Evolutionary conservation across 2,329 filamentous ascomycete genomes (phyloP).

Genomic region (Sporothrix inflata): DNA sequence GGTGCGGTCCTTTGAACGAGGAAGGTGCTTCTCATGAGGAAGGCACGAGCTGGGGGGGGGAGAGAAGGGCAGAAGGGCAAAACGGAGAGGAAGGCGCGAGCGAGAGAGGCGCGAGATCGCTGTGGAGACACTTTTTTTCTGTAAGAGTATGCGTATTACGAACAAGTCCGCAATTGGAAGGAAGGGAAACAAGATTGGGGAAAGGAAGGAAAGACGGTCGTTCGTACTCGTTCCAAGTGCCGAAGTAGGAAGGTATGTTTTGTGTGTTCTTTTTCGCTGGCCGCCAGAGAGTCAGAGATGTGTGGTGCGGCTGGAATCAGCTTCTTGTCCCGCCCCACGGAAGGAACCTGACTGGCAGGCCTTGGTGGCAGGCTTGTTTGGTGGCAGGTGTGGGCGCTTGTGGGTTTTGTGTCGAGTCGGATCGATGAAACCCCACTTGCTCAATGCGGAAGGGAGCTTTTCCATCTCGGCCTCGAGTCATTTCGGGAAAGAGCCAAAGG

Average conservation of each 20-base stretch:
- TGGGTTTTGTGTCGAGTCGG: background rate
- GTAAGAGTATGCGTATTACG: background rate
- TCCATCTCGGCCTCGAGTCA: conserved; percentile 22
- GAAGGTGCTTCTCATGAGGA: conserved; percentile 27
- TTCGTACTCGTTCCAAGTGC: conserved; percentile 20
- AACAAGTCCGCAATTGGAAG: conserved; percentile 21
- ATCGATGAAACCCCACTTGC: conserved; percentile 27
- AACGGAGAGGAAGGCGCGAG: conserved; percentile 17
- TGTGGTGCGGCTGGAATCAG: background rate
- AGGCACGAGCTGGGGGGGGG: background rate
- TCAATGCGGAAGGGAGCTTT: conserved; percentile 25
- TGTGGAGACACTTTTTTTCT: background rate
- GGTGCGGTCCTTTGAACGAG: conserved; percentile 27
- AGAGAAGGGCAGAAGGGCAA: background rate
- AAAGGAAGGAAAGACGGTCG: background rate
- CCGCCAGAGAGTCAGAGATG: background rate
- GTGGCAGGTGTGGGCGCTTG: background rate
- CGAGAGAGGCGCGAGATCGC: conserved; percentile 3
- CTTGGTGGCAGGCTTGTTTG: too few relatives aligned
- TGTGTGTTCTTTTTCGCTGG: background rate
- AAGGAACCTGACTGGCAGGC: conserved; percentile 20
- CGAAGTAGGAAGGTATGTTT: conserved; percentile 31
- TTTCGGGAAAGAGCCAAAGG: conserved; percentile 1
- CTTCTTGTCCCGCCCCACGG: conserved; percentile 3
- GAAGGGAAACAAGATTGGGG: conserved; percentile 19